A percentile compares a stretch with the other conserved stretches of the same genome.
These are phyloP conservation scores for Gymnopilus junonius DNA, from an alignment of 768 basidiomycete genomes.

Conservation along the genomic window DNA sequence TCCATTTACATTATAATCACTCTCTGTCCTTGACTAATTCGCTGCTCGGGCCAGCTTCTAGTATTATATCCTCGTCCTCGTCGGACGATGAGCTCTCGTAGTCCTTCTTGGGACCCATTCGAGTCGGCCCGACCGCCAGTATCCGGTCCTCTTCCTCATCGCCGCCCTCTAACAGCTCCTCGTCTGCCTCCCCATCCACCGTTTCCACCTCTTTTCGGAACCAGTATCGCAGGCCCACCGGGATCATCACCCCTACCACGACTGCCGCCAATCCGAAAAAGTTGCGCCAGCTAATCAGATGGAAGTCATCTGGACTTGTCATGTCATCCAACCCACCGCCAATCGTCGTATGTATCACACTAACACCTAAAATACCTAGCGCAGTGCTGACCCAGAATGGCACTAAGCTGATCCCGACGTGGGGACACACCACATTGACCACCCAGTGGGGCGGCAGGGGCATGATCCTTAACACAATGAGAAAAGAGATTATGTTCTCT, in stretches of 20 bases:
- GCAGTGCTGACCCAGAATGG: constrained; percentile 92
- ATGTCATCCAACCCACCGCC: constrained; percentile 93
- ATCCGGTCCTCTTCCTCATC: constrained; percentile 50
- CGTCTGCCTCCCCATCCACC: constrained; percentile 34
- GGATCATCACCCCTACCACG: constrained; percentile 91
- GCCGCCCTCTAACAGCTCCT: constrained; percentile 20
- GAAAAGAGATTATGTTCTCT: constrained; percentile 87
- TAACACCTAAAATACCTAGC: constrained; percentile 88
- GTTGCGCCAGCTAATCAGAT: constrained; percentile 91
- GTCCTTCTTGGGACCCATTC: constrained; percentile 25
- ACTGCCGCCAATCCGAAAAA: constrained; percentile 85
- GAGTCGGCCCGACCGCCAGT: constrained; percentile 59
- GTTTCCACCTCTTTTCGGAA: constrained; percentile 67
- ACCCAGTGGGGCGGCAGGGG: constrained; percentile 98
- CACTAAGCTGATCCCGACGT: constrained; percentile 83
- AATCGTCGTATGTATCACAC: constrained; percentile 94
- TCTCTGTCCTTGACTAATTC: background rate
- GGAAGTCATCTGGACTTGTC: constrained; percentile 93
- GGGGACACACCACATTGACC: constrained; percentile 90
- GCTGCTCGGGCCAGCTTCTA: constrained; percentile 72
- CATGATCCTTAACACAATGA: constrained; percentile 93
- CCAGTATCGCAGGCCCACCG: constrained; percentile 86
- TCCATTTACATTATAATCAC: constrained; percentile 2
- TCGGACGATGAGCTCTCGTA: constrained; percentile 33
- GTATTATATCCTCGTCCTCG: constrained; percentile 69